A percentile compares a stretch with the other conserved stretches of the same genome.
Evolutionary conservation across 1,284 basidiomycete genomes (phyloP).

Genomic region (Tremellales sp.): DNA sequence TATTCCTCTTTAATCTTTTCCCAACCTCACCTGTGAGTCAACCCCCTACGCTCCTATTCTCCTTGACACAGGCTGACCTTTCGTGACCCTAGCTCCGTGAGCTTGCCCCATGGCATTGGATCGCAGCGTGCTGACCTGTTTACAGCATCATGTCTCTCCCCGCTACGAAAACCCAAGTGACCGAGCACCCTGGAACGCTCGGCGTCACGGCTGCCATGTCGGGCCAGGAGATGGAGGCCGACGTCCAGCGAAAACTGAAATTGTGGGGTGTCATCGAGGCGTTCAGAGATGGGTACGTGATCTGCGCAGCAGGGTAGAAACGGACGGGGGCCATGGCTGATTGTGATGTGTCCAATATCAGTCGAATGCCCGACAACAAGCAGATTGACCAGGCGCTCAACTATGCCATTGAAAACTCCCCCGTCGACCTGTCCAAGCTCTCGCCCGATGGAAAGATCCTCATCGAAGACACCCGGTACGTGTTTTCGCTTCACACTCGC

Average conservation of each 20-base stretch:
- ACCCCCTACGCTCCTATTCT: too few species aligned
- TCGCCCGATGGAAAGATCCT: conserved; percentile 73
- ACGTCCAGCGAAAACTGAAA: conserved; percentile 50
- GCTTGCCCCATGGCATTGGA: too few species aligned
- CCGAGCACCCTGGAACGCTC: conserved; percentile 39
- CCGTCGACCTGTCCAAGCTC: conserved; percentile 62
- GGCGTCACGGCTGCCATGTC: conserved; percentile 43
- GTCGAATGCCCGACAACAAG: conserved; percentile 68
- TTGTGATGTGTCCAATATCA: conserved; percentile 5
- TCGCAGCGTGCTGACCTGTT: too few species aligned
- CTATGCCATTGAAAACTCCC: conserved; percentile 65
- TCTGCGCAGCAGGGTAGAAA: background rate
- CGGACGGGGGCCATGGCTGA: background rate
- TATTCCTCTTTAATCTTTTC: too few species aligned
- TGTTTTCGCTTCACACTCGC: conserved; percentile 3
- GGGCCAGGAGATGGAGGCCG: conserved; percentile 43
- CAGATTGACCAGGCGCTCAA: conserved; percentile 71
- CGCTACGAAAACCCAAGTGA: conserved; percentile 24
- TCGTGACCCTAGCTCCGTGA: too few species aligned
- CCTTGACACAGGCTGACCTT: too few species aligned
- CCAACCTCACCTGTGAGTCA: too few species aligned
- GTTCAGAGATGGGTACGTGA: conserved; percentile 60
- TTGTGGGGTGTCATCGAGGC: conserved; percentile 75
- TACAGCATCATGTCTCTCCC: conserved; percentile 20
- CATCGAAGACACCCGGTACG: conserved; percentile 61